Percentiles rank a stretch among this genome's conserved stretches.
Conservation (phyloP, 1,284 basidiomycete species). For the Cryptococcus sp. region DNA sequence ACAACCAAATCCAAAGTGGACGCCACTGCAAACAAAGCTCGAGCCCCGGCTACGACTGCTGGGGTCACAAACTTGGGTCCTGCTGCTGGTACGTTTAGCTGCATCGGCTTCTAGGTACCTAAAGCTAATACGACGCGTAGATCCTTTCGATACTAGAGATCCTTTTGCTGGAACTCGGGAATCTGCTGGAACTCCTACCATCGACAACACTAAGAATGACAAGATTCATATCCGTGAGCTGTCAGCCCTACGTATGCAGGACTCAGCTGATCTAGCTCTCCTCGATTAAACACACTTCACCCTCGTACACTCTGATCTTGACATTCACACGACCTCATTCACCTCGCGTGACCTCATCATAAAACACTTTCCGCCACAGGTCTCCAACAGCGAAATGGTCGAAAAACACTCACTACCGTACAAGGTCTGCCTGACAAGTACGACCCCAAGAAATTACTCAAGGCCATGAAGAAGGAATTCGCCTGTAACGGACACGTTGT, state of each 20-base stretch:
- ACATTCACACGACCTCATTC: neutral
- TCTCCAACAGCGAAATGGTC: constrained; percentile 98
- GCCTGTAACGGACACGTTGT: constrained; percentile 98
- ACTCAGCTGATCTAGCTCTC: neutral
- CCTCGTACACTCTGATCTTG: neutral
- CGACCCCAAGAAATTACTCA: constrained; percentile 96
- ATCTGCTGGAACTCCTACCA: constrained; percentile 40
- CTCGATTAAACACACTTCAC: neutral
- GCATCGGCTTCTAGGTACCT: neutral
- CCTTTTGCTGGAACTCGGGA: constrained; percentile 56
- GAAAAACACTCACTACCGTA: constrained; percentile 97
- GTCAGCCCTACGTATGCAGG: neutral
- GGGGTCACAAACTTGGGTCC: constrained; percentile 42
- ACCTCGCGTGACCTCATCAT: neutral
- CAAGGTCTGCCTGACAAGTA: constrained; percentile 96
- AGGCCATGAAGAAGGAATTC: constrained; percentile 99
- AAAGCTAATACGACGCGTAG: constrained; percentile 48
- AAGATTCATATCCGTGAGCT: constrained; percentile 80
- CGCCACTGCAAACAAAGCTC: constrained; percentile 42
- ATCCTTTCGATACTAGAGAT: constrained; percentile 78
- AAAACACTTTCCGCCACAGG: constrained; percentile 27
- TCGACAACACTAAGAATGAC: constrained; percentile 71
- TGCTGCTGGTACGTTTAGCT: constrained; percentile 26
- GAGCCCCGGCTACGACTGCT: constrained; percentile 39
- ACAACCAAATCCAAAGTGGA: constrained; percentile 41